A percentile compares a stretch with the other conserved stretches of the same genome.
These are phyloP conservation scores for Platanus orientalis DNA, from an alignment of 164 flowering plant species.

Conservation along the genomic window DNA sequence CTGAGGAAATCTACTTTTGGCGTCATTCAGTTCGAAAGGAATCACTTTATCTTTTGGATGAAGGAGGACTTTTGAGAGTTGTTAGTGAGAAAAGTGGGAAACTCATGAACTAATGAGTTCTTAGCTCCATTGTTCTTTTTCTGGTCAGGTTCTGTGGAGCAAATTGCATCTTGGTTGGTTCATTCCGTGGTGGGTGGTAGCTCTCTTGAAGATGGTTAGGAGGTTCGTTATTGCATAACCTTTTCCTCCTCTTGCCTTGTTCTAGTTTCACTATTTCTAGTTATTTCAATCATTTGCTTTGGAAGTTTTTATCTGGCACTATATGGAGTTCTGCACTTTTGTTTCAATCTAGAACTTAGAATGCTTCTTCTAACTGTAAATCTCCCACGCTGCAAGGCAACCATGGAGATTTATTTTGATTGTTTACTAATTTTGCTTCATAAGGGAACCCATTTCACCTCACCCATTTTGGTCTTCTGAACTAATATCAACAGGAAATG, in stretches of 20 bases:
- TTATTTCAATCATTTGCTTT: too few species aligned
- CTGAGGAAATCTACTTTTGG: conserved; percentile 22
- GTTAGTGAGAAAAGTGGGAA: neutral
- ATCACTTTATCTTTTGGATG: conserved; percentile 9
- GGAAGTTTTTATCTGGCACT: too few species aligned
- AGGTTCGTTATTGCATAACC: conserved; percentile 9
- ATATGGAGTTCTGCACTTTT: too few species aligned
- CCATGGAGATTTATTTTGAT: too few species aligned
- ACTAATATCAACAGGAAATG: too few species aligned
- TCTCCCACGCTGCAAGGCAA: too few species aligned
- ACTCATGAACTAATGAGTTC: conserved; percentile 9
- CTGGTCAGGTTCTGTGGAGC: conserved; percentile 14
- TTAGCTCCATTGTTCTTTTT: conserved; percentile 10
- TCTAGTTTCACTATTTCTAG: neutral
- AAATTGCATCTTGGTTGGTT: conserved; percentile 7
- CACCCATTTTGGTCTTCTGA: too few species aligned
- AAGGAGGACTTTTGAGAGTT: neutral
- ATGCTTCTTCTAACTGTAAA: too few species aligned
- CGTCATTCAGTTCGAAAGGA: conserved; percentile 11
- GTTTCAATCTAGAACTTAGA: too few species aligned
- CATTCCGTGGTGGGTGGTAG: conserved; percentile 3
- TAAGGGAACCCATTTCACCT: too few species aligned
- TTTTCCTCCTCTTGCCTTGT: neutral
- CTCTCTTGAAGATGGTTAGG: conserved; percentile 10
- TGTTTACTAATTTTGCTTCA: too few species aligned